Conservation (phyloP, 208 protist species). For the Trypanosomatidae sp. region DNA sequence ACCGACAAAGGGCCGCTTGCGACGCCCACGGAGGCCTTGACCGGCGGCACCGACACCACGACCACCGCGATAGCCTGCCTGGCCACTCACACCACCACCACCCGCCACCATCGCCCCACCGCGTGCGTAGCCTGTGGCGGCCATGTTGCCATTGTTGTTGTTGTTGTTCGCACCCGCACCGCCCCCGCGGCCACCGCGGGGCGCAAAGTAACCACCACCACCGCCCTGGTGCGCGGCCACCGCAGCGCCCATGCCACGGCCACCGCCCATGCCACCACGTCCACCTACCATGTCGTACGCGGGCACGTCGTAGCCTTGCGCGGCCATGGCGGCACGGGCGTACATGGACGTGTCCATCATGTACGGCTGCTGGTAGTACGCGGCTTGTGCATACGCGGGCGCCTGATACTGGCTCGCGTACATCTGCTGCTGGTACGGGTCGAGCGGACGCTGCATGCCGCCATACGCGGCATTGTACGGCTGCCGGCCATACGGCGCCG, state of each 20-base stretch:
- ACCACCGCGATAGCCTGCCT: slow-evolving; percentile 10
- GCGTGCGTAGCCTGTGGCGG: too few species aligned
- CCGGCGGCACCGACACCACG: slow-evolving; percentile 34
- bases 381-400: neutral
- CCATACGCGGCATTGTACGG: slow-evolving; percentile 12
- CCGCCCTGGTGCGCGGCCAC: neutral
- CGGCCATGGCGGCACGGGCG: too few species aligned
- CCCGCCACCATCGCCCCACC: slow-evolving; percentile 10
- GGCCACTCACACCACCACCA: slow-evolving; percentile 9
- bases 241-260: slow-evolving; percentile 4
- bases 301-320: slow-evolving; percentile 7
- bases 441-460: slow-evolving; percentile 9
- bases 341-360: slow-evolving; percentile 17
- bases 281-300: too few species aligned
- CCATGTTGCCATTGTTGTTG: slow-evolving; percentile 5
- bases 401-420: slow-evolving; percentile 4
- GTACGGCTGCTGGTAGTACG: slow-evolving; percentile 15
- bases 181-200: slow-evolving; percentile 7
- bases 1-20: slow-evolving; percentile 70
- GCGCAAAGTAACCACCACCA: slow-evolving; percentile 10
- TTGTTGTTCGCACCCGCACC: neutral
- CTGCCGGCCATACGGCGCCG: slow-evolving; percentile 11
- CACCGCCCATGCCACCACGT: slow-evolving; percentile 10
- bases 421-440: slow-evolving; percentile 10
- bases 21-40: slow-evolving; percentile 14